phyloP scores from a whole-genome alignment of 192 early-diverging fungal species.

The Funneliformis mosseae region DNA sequence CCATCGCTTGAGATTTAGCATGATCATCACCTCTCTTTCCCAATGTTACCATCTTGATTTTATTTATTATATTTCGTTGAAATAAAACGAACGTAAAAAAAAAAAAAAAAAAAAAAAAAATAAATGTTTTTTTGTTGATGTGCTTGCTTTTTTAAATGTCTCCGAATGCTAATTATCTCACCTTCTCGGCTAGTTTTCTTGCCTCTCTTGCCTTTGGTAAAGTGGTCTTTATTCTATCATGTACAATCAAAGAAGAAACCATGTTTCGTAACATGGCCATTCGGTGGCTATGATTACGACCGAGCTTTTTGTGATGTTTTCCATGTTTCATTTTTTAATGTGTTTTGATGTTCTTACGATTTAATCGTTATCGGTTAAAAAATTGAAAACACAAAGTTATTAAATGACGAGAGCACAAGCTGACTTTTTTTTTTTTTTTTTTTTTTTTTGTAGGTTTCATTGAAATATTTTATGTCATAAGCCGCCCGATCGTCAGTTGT shows the following conservation, averaged over 20 bases:
- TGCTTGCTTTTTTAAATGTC: neutral
- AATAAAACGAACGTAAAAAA: neutral
- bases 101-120: neutral
- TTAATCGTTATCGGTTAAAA: neutral
- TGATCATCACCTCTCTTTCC: slow-evolving; percentile 73
- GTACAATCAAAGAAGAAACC: slow-evolving; percentile 78
- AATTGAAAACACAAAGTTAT: too few relatives aligned
- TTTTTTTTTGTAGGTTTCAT: too few relatives aligned
- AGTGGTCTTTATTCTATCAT: slow-evolving; percentile 93
- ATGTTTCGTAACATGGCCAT: slow-evolving; percentile 82
- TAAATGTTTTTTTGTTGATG: neutral
- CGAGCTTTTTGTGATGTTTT: slow-evolving; percentile 61
- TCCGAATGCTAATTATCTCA: slow-evolving; percentile 23
- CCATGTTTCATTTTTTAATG: slow-evolving; percentile 59
- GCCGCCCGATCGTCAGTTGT: too few relatives aligned
- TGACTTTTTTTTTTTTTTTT: too few relatives aligned
- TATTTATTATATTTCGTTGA: neutral
- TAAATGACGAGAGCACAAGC: too few relatives aligned
- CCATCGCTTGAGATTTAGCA: slow-evolving; percentile 61
- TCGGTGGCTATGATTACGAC: slow-evolving; percentile 68
- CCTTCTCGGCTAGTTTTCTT: slow-evolving; percentile 82
- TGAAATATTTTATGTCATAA: too few relatives aligned
- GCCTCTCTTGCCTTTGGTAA: slow-evolving; percentile 90
- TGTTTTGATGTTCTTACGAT: neutral
- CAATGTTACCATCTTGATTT: slow-evolving; percentile 73